A percentile compares a stretch with the other conserved stretches of the same genome.
These are phyloP conservation scores for Glomus cerebriforme DNA, from an alignment of 192 early-diverging fungal genomes.

Conservation along the genomic window DNA sequence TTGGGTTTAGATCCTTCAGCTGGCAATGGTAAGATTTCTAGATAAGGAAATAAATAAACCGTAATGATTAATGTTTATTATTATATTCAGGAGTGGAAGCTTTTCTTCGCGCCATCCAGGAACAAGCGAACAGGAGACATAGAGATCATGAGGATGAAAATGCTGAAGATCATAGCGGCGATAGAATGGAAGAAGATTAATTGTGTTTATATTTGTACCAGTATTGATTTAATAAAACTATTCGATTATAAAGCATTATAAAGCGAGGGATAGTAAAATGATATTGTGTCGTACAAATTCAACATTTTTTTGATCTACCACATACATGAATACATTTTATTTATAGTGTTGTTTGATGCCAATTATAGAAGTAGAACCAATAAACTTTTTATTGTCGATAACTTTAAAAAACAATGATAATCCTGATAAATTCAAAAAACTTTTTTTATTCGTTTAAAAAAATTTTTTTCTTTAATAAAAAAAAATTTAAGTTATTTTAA, in stretches of 20 bases:
- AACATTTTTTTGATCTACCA: not conserved
- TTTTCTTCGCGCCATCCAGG: slow-evolving; percentile 44
- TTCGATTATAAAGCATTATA: too few relatives aligned
- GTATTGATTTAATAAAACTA: too few relatives aligned
- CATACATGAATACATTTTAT: not conserved
- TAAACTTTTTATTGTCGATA: not conserved
- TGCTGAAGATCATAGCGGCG: slow-evolving; percentile 20
- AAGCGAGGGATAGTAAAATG: too few relatives aligned
- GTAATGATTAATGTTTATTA: not conserved
- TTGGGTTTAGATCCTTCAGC: slow-evolving; percentile 54
- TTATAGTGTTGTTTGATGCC: not conserved
- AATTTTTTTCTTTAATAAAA: too few relatives aligned
- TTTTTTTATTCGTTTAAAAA: too few relatives aligned
- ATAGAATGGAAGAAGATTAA: slow-evolving; percentile 34
- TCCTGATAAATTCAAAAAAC: too few relatives aligned
- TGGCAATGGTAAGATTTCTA: slow-evolving; percentile 40
- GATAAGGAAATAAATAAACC: too few relatives aligned
- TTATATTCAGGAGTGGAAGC: slow-evolving; percentile 44
- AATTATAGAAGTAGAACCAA: too few relatives aligned
- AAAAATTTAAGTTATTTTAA: not conserved
- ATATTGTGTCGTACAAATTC: too few relatives aligned
- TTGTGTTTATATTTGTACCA: not conserved
- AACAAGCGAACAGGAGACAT: slow-evolving; percentile 37
- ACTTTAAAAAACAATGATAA: not conserved
- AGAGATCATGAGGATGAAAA: slow-evolving; percentile 15